These are phyloP conservation scores for Lepidopterella palustris DNA, from an alignment of 495 filamentous ascomycete genomes.

Conservation along the genomic window DNA sequence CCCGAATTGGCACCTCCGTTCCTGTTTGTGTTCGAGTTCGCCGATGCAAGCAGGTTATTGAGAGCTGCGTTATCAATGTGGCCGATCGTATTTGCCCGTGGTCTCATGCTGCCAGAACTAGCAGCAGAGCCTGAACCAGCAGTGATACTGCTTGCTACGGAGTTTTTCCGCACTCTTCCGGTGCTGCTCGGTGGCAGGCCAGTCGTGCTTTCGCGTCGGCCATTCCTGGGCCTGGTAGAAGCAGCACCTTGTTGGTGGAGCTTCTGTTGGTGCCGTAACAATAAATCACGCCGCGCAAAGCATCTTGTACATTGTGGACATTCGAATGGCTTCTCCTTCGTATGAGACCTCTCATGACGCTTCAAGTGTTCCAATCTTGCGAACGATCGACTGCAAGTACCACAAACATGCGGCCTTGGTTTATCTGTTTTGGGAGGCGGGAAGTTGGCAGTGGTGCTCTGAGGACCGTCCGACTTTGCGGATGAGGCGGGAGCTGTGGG, in stretches of 20 bases:
- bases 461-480: constrained; percentile 19
- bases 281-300: constrained; percentile 88
- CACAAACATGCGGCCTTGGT: constrained; percentile 89
- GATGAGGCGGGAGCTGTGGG: constrained; percentile 18
- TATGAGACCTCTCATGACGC: constrained; percentile 96
- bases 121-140: constrained; percentile 42
- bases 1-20: constrained; percentile 32
- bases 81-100: constrained; percentile 92
- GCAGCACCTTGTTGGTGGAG: constrained; percentile 93
- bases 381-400: constrained; percentile 87
- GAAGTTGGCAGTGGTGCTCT: constrained; percentile 38
- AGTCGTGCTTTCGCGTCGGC: constrained; percentile 71
- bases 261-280: constrained; percentile 97
- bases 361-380: constrained; percentile 95
- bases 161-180: constrained; percentile 85
- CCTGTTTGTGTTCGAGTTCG: constrained; percentile 50
- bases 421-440: constrained; percentile 94
- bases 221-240: constrained; percentile 78
- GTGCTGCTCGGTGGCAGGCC: constrained; percentile 36
- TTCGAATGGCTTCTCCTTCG: constrained; percentile 98
- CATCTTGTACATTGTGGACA: constrained; percentile 92
- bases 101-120: constrained; percentile 60
- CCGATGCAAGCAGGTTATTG: constrained; percentile 57
- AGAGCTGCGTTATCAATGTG: constrained; percentile 79
- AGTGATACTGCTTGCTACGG: constrained; percentile 56